These are phyloP conservation scores for Geotrichum reessii DNA, from an alignment of 1,139 yeast genomes.

Conservation along the genomic window DNA sequence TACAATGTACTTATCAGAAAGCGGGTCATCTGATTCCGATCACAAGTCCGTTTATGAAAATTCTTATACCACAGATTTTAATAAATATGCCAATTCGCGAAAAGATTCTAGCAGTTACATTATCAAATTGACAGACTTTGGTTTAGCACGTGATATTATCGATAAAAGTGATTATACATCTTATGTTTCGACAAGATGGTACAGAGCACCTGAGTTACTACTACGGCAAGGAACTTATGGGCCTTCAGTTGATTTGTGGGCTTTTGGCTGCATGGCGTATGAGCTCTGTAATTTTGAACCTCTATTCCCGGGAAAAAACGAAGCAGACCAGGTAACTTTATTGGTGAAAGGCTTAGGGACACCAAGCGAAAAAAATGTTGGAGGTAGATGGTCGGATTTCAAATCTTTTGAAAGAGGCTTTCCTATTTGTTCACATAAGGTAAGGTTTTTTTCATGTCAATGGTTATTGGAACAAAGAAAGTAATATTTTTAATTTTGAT, in stretches of 20 bases:
- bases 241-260: slow-evolving; percentile 86
- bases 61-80: not conserved
- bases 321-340: slow-evolving; percentile 68
- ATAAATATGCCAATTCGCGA: slow-evolving; percentile 30
- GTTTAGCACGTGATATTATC: slow-evolving; percentile 65
- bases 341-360: slow-evolving; percentile 62
- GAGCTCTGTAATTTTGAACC: slow-evolving; percentile 76
- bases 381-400: slow-evolving; percentile 30
- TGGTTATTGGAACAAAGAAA: too few relatives aligned
- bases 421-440: slow-evolving; percentile 5
- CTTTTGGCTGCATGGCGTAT: slow-evolving; percentile 79
- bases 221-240: slow-evolving; percentile 63
- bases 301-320: slow-evolving; percentile 76
- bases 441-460: not conserved
- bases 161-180: slow-evolving; percentile 53
- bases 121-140: slow-evolving; percentile 86
- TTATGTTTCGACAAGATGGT: slow-evolving; percentile 94
- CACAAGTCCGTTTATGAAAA: too few relatives aligned
- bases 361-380: slow-evolving; percentile 27
- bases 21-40: not conserved
- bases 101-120: slow-evolving; percentile 42
- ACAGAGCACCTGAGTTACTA: slow-evolving; percentile 87
- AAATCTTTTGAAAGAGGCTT: slow-evolving; percentile 14
- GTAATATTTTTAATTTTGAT: not conserved
- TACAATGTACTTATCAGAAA: not conserved